Evolutionary conservation across 225 moss, liverwort and hornwort species (phyloP).

Genomic region (Pseudoscleropodium purum): DNA sequence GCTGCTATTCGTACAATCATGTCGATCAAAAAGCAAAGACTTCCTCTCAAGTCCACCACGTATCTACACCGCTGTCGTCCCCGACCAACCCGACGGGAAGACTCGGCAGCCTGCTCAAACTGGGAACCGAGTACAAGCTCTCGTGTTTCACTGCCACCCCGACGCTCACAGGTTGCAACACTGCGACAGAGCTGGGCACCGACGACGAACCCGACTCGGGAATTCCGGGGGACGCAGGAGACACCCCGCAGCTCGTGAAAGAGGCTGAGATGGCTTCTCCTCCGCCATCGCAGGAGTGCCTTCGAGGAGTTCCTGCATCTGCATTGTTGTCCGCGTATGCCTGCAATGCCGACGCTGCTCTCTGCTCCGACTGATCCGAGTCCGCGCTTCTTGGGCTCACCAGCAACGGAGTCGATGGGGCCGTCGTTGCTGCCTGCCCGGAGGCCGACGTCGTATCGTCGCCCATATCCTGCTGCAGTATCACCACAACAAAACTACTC

Average conservation of each 20-base stretch:
- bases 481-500: not conserved
- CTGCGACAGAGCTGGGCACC: not conserved
- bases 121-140: slow-evolving; percentile 23
- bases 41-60: slow-evolving; percentile 46
- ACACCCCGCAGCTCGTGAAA: slow-evolving; percentile 23
- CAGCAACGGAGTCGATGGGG: slow-evolving; percentile 29
- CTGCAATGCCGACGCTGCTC: slow-evolving; percentile 9
- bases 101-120: slow-evolving; percentile 20
- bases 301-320: slow-evolving; percentile 8
- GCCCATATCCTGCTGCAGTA: slow-evolving; percentile 13
- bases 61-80: slow-evolving; percentile 39
- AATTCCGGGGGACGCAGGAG: slow-evolving; percentile 14
- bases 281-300: slow-evolving; percentile 19
- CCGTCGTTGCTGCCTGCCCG: slow-evolving; percentile 25
- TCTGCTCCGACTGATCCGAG: slow-evolving; percentile 19
- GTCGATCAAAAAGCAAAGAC: not conserved
- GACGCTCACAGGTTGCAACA: not conserved
- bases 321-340: slow-evolving; percentile 12
- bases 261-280: slow-evolving; percentile 7
- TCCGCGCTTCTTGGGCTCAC: slow-evolving; percentile 39
- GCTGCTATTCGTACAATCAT: not conserved
- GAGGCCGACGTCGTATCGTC: slow-evolving; percentile 46
- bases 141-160: slow-evolving; percentile 6
- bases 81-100: slow-evolving; percentile 32
- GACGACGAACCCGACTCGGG: slow-evolving; percentile 10